Evolutionary conservation across 2,329 filamentous ascomycete genomes (phyloP).

Genomic region (Colletotrichum cereale): DNA sequence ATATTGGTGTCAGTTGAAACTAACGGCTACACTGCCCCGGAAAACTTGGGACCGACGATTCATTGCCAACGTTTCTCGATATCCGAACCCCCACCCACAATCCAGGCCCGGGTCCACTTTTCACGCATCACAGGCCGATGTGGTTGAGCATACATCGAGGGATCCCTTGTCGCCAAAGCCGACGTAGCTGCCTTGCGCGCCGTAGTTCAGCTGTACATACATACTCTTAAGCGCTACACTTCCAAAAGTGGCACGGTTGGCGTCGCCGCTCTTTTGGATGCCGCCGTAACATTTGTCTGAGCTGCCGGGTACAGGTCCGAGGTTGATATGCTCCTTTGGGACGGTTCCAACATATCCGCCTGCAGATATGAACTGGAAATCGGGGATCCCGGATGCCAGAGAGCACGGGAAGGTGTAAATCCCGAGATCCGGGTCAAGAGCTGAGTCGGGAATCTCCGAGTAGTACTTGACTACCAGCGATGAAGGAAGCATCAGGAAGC

Average conservation of each 20-base stretch:
- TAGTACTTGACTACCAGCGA: slow-evolving; percentile 72
- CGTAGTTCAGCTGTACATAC: slow-evolving; percentile 61
- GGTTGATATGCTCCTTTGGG: slow-evolving; percentile 68
- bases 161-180: slow-evolving; percentile 31
- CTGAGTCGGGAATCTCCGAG: slow-evolving; percentile 63
- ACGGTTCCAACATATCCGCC: slow-evolving; percentile 63
- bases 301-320: slow-evolving; percentile 62
- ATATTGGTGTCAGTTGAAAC: not conserved
- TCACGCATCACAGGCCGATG: slow-evolving; percentile 14
- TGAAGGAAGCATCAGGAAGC: slow-evolving; percentile 71
- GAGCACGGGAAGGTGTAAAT: slow-evolving; percentile 71
- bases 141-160: slow-evolving; percentile 27
- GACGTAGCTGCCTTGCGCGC: slow-evolving; percentile 17
- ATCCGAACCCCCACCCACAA: not conserved
- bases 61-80: not conserved
- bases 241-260: slow-evolving; percentile 76
- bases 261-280: slow-evolving; percentile 69
- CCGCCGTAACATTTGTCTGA: slow-evolving; percentile 78
- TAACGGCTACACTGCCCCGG: not conserved
- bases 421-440: slow-evolving; percentile 58
- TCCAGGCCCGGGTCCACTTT: not conserved
- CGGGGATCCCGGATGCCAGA: slow-evolving; percentile 65
- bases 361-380: slow-evolving; percentile 67
- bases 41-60: not conserved
- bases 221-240: slow-evolving; percentile 84